Base-by-base conservation (phyloP, 768 basidiomycete species). In the Tubosaeta brunneosetosa region DNA sequence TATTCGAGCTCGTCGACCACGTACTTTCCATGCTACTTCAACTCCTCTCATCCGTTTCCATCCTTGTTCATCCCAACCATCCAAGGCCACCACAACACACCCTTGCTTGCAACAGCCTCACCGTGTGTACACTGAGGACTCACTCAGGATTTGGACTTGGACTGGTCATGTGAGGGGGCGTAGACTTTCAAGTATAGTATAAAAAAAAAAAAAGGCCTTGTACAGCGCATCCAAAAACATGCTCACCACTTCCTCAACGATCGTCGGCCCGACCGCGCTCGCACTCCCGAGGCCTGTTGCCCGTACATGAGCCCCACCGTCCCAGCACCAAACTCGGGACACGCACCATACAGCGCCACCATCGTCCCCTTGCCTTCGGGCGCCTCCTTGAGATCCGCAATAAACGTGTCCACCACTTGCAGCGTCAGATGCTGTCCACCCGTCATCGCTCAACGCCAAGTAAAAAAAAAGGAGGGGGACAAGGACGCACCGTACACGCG, bases 401-500 rank as follows among this genome's bases (percentile, higher is more conserved):
- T 77, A 63, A 99, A 87, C 37, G 78, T 80, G 55, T 92, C 90
- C 38, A 88, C 82, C 51, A 77, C 74, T 1, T 78, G 71, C 9
- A 94, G 78, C n/a, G 93, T 97, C 55, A 95, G 72, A 19, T 84
- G 80, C 91, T 94, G 44, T n/a, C n/a, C n/a, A 16, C 12, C 29
- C 31, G 11, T 55, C 16, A 53, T 6, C 41, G 26, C n/a, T 5
- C 6, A 11, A 38, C 27, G 12, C 11, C 31, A 19, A 8, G 1
- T 6, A n/a, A n/a, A n/a, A 51, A n/a, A 17, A 29, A 13, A 22
- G 14, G 6, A 6, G 26, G 33, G 25, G 22, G 26, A 8, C n/a
- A n/a, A n/a, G n/a, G n/a, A 62, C 88, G 61, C 62, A 95, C 92
- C 61, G 95, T 99, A 71, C 87, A 89, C 36, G 94, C 94, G 58